A percentile compares a stretch with the other conserved stretches of the same genome.
phyloP scores from a whole-genome alignment of 345 rosid genomes.

The Lepidium aucheri region DNA sequence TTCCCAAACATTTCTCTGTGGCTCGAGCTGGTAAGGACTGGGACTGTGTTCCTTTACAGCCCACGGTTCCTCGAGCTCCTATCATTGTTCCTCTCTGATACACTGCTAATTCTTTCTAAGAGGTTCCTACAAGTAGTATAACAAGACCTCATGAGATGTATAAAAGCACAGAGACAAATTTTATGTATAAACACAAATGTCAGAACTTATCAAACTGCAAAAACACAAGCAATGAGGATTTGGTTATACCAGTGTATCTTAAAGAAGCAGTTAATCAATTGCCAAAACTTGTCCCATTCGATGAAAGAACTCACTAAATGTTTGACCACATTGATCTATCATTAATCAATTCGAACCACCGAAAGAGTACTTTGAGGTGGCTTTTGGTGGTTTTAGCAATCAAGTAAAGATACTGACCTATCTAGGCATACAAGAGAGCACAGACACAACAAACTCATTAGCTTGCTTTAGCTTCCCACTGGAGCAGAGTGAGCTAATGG shows the following conservation, averaged over 20 bases:
- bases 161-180: neutral
- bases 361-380: neutral
- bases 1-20: constrained; percentile 52
- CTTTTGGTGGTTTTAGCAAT: constrained; percentile 7
- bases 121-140: constrained; percentile 8
- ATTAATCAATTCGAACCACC: neutral
- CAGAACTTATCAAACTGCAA: neutral
- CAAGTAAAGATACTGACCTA: constrained; percentile 2
- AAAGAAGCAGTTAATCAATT: neutral
- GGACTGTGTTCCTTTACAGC: constrained; percentile 52
- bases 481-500: constrained; percentile 54
- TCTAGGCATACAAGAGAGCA: constrained; percentile 33
- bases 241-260: neutral
- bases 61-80: constrained; percentile 54
- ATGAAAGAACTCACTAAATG: neutral
- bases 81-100: constrained; percentile 37
- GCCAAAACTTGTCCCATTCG: neutral
- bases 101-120: neutral
- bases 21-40: constrained; percentile 41
- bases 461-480: constrained; percentile 60
- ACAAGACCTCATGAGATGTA: neutral
- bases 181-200: neutral
- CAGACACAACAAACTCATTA: constrained; percentile 39
- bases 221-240: neutral
- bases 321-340: neutral